Evolutionary conservation across 2,329 filamentous ascomycete genomes (phyloP).

Genomic region (Elsinoe ampelina): DNA sequence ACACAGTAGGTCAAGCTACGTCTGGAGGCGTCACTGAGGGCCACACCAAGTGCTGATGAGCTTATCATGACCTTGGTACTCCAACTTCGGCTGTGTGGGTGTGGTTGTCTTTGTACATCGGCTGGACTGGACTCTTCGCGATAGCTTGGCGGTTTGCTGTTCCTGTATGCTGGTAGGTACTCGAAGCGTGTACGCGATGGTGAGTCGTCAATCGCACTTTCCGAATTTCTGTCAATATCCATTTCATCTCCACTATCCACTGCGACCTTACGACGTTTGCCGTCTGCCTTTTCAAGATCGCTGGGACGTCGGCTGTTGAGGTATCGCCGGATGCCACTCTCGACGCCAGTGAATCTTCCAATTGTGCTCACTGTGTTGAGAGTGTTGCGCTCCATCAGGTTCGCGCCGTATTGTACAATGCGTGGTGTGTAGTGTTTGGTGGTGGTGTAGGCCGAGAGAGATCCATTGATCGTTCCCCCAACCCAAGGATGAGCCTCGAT

Average conservation of each 20-base stretch:
- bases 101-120: slow-evolving; percentile 21
- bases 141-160: slow-evolving; percentile 43
- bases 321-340: slow-evolving; percentile 78
- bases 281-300: slow-evolving; percentile 38
- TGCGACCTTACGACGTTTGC: slow-evolving; percentile 34
- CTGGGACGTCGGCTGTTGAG: slow-evolving; percentile 47
- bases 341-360: slow-evolving; percentile 75
- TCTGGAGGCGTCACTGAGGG: slow-evolving; percentile 82
- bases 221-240: slow-evolving; percentile 39
- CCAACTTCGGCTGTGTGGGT: slow-evolving; percentile 47
- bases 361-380: slow-evolving; percentile 80
- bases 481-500: slow-evolving; percentile 82
- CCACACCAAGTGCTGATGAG: slow-evolving; percentile 81
- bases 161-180: slow-evolving; percentile 74
- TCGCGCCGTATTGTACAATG: slow-evolving; percentile 76
- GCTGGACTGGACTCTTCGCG: slow-evolving; percentile 27
- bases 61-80: slow-evolving; percentile 76
- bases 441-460: slow-evolving; percentile 72
- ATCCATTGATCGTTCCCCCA: slow-evolving; percentile 65
- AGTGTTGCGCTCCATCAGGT: slow-evolving; percentile 82
- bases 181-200: slow-evolving; percentile 50
- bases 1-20: slow-evolving; percentile 78
- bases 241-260: slow-evolving; percentile 33
- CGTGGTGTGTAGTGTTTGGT: slow-evolving; percentile 86
- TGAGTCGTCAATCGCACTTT: slow-evolving; percentile 17